A percentile compares a stretch with the other conserved stretches of the same genome.
These are phyloP conservation scores for Geranium brycei DNA, from an alignment of 345 rosid genomes.

Conservation along the genomic window DNA sequence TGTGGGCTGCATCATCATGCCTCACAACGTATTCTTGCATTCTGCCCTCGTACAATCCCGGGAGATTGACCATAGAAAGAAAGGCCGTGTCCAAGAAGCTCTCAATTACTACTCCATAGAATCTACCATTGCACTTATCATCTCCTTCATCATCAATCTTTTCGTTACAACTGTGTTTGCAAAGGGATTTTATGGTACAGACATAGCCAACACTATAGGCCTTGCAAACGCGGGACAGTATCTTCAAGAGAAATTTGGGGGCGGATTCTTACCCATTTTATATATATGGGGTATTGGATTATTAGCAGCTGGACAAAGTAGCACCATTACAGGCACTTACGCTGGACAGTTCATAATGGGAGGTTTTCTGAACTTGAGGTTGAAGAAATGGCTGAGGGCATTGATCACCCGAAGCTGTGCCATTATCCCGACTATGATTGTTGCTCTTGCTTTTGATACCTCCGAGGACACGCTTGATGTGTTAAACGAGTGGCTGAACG, in stretches of 20 bases:
- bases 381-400: constrained; percentile 18
- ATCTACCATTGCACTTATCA: constrained; percentile 5
- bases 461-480: constrained; percentile 11
- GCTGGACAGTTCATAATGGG: no score
- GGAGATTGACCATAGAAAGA: constrained; percentile 9
- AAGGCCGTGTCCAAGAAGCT: constrained; percentile 15
- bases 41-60: constrained; percentile 19
- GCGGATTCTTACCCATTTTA: constrained; percentile 9
- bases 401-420: constrained; percentile 17
- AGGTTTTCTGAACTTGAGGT: constrained; percentile 12
- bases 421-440: constrained; percentile 9
- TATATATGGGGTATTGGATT: constrained; percentile 19
- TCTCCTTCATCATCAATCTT: constrained; percentile 17
- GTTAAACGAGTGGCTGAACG: constrained; percentile 14
- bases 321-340: constrained; percentile 9
- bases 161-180: constrained; percentile 15
- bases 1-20: constrained; percentile 10
- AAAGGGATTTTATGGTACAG: constrained; percentile 13
- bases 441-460: constrained; percentile 12
- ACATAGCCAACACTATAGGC: constrained; percentile 10
- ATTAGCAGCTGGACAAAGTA: constrained; percentile 17
- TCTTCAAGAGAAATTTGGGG: constrained; percentile 15
- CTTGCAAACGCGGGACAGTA: constrained; percentile 7
- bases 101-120: constrained; percentile 14
- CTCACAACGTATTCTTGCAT: constrained; percentile 11